Evolutionary conservation across 139 green algal species (phyloP).

Genomic region (Chlorella sp.): DNA sequence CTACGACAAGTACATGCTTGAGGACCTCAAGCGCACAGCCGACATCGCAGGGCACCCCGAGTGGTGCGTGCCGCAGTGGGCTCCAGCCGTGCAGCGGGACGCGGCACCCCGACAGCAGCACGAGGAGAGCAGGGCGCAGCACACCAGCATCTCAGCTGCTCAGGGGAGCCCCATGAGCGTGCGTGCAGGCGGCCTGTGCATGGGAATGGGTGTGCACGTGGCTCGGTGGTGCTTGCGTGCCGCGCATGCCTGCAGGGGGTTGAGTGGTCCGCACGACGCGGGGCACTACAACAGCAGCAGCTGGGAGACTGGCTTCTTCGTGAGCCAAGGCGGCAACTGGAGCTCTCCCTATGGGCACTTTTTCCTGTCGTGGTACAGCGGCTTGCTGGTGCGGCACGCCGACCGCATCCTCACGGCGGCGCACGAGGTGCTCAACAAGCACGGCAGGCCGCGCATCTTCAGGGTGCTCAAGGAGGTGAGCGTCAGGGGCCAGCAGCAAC

Average conservation of each 20-base stretch:
- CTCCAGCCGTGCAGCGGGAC: not conserved
- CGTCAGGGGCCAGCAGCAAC: no score
- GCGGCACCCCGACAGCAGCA: no score
- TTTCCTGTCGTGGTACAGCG: constrained; percentile 92
- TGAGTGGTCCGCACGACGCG: constrained; percentile 84
- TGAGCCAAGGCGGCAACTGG: constrained; percentile 73
- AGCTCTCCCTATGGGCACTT: constrained; percentile 87
- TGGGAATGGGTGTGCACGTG: no score
- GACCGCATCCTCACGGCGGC: constrained; percentile 73
- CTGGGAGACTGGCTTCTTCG: constrained; percentile 92
- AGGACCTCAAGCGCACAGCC: constrained; percentile 55
- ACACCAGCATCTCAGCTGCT: no score
- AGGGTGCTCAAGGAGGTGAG: constrained; percentile 35
- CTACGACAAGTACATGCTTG: constrained; percentile 97
- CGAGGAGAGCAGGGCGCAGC: no score
- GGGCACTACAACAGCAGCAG: constrained; percentile 87
- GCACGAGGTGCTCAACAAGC: constrained; percentile 47
- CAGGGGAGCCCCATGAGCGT: no score
- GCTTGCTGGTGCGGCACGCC: constrained; percentile 77
- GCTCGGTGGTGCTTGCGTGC: no score
- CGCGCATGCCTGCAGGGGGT: constrained; percentile 51
- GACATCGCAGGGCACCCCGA: constrained; percentile 67
- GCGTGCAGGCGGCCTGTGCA: no score
- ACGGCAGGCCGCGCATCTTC: constrained; percentile 53
- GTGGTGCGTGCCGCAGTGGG: constrained; percentile 56